phyloP scores from a whole-genome alignment of 2,329 filamentous ascomycete genomes.

The Phaeophleospora eucalypticola region DNA sequence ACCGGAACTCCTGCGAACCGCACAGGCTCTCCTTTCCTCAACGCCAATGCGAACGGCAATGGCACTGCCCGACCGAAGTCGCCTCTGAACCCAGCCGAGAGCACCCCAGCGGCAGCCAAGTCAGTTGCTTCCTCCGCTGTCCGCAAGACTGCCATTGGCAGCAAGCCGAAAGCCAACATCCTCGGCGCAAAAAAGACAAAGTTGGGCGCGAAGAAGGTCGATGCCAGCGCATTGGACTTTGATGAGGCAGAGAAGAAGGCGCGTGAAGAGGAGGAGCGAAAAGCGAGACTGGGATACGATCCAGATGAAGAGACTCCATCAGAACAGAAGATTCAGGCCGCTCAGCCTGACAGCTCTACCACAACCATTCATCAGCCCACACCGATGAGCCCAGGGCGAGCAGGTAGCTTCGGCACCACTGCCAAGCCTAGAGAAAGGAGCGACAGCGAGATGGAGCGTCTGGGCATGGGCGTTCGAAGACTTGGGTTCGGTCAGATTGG shows the following conservation, averaged over 20 bases:
- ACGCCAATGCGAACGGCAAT: conserved; percentile 62
- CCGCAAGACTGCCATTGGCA: conserved; percentile 65
- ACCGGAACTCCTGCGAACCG: conserved; percentile 82
- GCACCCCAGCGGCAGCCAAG: conserved; percentile 61
- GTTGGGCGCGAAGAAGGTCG: conserved; percentile 67
- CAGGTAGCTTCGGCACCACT: conserved; percentile 59
- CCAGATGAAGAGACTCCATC: conserved; percentile 70
- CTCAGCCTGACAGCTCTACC: conserved; percentile 38
- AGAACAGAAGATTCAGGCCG: conserved; percentile 40
- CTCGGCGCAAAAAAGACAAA: conserved; percentile 69
- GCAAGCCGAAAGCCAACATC: conserved; percentile 59
- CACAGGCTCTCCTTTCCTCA: conserved; percentile 86
- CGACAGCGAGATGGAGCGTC: conserved; percentile 75
- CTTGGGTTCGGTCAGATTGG: conserved; percentile 86
- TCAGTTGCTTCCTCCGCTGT: conserved; percentile 76
- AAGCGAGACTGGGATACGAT: conserved; percentile 92
- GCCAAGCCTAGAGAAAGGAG: conserved; percentile 48
- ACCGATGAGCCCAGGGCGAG: conserved; percentile 63
- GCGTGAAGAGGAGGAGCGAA: conserved; percentile 93
- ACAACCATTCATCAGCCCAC: conserved; percentile 69
- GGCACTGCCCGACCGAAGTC: conserved; percentile 69
- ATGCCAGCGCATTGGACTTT: conserved; percentile 75
- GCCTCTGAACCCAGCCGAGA: conserved; percentile 61
- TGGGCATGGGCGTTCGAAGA: conserved; percentile 83
- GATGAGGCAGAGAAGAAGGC: conserved; percentile 96